Evolutionary conservation across 805 yeast species (phyloP), one percentile per base, ranked within the genome.

Genomic region (Lipomyces mesembrius): DNA sequence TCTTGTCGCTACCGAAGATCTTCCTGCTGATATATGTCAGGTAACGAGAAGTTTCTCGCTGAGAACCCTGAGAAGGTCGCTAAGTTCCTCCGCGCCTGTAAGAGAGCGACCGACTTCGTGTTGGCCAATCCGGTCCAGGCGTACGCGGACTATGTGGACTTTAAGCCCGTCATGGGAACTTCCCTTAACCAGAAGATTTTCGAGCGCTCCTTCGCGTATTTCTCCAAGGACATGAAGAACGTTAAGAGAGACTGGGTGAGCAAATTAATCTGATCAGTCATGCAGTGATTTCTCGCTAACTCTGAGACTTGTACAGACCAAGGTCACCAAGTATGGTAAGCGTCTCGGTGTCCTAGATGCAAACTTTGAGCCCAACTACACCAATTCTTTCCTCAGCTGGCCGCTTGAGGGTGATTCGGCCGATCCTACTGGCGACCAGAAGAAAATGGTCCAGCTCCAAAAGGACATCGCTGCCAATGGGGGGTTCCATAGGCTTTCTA

Each of bases 241-340:
- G 87, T 84, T 57, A 83, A 82, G 73, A 81, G 87, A 70, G 87
- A 84, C 76, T 84, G 87, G 87, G 59, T 56, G n/a, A 32, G 59
- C 46, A 37, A 17, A 22, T 56, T 17, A 34, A 29, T 12, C 17
- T 53, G 20, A n/a, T 22, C 7, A 11, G 9, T 6, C 22, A 56
- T 11, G 17, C 22, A 17, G 25, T 9, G 17, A 4, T 25, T 56
- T 56, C 51, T 29, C 20, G n/a, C 55, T 52, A 52, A 52, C 55
- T 0, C 17, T 52, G 55, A 52, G 27, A 52, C 4, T 25, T 25
- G 9, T 52, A 11, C 25, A 56, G 59, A 79, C 75, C 61, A 84
- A 84, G 77, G 87, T 84, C 66, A 84, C 84, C 59, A 81, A 81
- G 60, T 84, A 84, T 73, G 87, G 87, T 66, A 83, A 84, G 76